Percentiles rank a stretch among this genome's conserved stretches.
phyloP scores from a whole-genome alignment of 2,329 filamentous ascomycete genomes.

The Arthrocladium fulminans region DNA sequence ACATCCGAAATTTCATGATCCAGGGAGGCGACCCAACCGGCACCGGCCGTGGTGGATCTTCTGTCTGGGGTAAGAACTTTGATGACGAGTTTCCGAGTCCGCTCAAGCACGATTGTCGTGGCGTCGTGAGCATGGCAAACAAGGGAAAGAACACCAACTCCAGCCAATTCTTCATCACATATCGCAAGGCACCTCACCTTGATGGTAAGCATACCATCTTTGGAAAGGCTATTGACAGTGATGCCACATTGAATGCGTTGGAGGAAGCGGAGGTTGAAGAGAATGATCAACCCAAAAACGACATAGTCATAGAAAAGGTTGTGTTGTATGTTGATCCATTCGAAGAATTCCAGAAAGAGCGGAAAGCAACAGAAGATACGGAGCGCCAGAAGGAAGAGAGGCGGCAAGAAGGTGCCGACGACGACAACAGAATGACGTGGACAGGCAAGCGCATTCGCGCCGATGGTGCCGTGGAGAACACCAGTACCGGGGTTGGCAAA shows the following conservation, averaged over 20 bases:
- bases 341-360: constrained; percentile 78
- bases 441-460: constrained; percentile 80
- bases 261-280: constrained; percentile 69
- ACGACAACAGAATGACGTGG: constrained; percentile 89
- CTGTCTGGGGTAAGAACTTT: constrained; percentile 91
- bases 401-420: constrained; percentile 39
- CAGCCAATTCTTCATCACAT: constrained; percentile 89
- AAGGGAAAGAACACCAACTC: constrained; percentile 98
- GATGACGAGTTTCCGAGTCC: constrained; percentile 88
- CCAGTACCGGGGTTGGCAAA: constrained; percentile 57
- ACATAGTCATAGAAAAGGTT: constrained; percentile 73
- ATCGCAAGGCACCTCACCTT: constrained; percentile 73
- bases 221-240: constrained; percentile 68
- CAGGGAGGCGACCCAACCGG: constrained; percentile 92
- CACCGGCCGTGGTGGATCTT: constrained; percentile 80
- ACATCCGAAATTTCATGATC: constrained; percentile 95
- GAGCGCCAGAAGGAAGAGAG: constrained; percentile 32
- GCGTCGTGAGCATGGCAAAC: constrained; percentile 89
- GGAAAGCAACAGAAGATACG: constrained; percentile 52
- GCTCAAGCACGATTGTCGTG: constrained; percentile 69
- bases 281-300: constrained; percentile 64
- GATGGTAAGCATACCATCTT: constrained; percentile 98
- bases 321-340: constrained; percentile 90
- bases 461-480: constrained; percentile 49
- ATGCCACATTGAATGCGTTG: constrained; percentile 62